These are phyloP conservation scores for Gleditsia sinensis DNA, from an alignment of 306 rosid genomes.

Conservation along the genomic window DNA sequence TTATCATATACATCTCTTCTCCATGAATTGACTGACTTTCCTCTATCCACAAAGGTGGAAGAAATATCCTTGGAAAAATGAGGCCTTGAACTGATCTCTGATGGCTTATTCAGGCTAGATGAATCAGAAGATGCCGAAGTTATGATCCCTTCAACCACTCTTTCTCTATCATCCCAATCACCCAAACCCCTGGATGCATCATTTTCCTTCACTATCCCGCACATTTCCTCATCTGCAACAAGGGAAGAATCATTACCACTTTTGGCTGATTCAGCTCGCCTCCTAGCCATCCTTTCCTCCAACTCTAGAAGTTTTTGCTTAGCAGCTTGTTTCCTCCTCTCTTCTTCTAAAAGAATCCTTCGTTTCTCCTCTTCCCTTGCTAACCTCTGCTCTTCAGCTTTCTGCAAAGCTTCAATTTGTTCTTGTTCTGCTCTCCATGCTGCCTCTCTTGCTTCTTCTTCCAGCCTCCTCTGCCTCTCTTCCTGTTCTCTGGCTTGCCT, in stretches of 20 bases:
- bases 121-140: slow-evolving; percentile 89
- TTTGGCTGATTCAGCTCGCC: slow-evolving; percentile 66
- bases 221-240: slow-evolving; percentile 54
- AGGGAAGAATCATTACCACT: slow-evolving; percentile 44
- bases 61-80: slow-evolving; percentile 63
- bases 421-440: slow-evolving; percentile 96
- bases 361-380: slow-evolving; percentile 87
- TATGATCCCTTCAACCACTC: slow-evolving; percentile 84
- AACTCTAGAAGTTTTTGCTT: slow-evolving; percentile 88
- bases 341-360: slow-evolving; percentile 76
- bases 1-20: slow-evolving; percentile 75
- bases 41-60: slow-evolving; percentile 63
- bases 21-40: slow-evolving; percentile 74
- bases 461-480: slow-evolving; percentile 81
- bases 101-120: slow-evolving; percentile 64
- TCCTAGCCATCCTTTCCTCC: slow-evolving; percentile 87
- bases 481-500: slow-evolving; percentile 72
- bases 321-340: slow-evolving; percentile 93
- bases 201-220: slow-evolving; percentile 52
- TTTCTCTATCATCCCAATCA: slow-evolving; percentile 96
- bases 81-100: slow-evolving; percentile 67
- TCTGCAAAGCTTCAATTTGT: slow-evolving; percentile 61
- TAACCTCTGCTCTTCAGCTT: slow-evolving; percentile 82
- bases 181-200: slow-evolving; percentile 65
- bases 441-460: slow-evolving; percentile 94